phyloP scores from a whole-genome alignment of 1,284 basidiomycete species.

The Sutorius eximius region DNA sequence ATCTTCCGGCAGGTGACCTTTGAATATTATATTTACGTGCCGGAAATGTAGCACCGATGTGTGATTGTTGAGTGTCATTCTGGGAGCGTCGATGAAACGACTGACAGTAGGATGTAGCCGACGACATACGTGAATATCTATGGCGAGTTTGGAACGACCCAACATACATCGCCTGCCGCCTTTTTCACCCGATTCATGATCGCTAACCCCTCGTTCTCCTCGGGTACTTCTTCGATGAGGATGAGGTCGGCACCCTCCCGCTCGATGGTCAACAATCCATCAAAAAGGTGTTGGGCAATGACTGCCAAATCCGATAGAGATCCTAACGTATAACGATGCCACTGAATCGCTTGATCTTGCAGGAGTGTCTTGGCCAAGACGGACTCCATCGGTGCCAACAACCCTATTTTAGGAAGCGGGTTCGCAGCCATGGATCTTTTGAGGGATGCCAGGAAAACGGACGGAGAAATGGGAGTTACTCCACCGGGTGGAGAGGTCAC shows the following conservation, averaged over 20 bases:
- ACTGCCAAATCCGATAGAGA: slow-evolving; percentile 56
- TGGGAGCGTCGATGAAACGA: neutral
- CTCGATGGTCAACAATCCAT: slow-evolving; percentile 85
- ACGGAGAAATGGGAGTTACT: slow-evolving; percentile 30
- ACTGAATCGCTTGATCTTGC: slow-evolving; percentile 44
- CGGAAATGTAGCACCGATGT: neutral
- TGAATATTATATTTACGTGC: neutral
- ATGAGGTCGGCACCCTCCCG: slow-evolving; percentile 77
- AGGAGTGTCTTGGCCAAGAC: slow-evolving; percentile 44
- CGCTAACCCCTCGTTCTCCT: slow-evolving; percentile 85
- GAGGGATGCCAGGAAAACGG: slow-evolving; percentile 45
- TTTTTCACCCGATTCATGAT: slow-evolving; percentile 98
- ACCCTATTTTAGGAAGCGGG: slow-evolving; percentile 55
- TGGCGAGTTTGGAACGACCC: slow-evolving; percentile 38
- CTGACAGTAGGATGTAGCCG: neutral
- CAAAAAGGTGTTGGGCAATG: slow-evolving; percentile 84
- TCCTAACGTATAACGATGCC: slow-evolving; percentile 64
- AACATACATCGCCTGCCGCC: slow-evolving; percentile 72
- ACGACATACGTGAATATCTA: slow-evolving; percentile 27
- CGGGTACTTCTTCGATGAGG: slow-evolving; percentile 82
- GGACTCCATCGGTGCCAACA: slow-evolving; percentile 72
- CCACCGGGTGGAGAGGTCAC: slow-evolving; percentile 47
- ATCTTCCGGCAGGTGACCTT: neutral
- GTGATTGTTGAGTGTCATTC: neutral
- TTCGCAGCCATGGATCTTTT: slow-evolving; percentile 20